Evolutionary conservation across 164 flowering plant genomes (phyloP).

Genomic region (Paratinospora sagittata): DNA sequence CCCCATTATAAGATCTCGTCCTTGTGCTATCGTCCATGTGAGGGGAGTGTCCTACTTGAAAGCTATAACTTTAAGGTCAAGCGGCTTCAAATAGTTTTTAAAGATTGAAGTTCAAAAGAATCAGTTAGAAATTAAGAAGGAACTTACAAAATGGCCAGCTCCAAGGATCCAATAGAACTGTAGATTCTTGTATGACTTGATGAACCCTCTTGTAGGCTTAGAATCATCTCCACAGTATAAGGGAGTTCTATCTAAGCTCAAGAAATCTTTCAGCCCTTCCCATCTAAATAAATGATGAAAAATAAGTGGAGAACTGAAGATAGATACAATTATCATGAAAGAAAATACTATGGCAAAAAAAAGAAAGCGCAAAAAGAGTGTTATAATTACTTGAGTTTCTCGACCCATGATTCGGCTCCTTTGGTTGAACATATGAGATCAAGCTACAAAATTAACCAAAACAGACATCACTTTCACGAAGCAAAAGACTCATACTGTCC

Average conservation of each 20-base stretch:
- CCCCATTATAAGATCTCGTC: too few species aligned
- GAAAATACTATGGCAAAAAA: constrained; percentile 7
- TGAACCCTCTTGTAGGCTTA: constrained; percentile 50
- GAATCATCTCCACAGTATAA: constrained; percentile 33
- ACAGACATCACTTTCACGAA: constrained; percentile 5
- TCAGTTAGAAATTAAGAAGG: not conserved
- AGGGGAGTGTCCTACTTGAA: too few species aligned
- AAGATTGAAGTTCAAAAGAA: too few species aligned
- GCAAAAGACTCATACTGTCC: constrained; percentile 2
- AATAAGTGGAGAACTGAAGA: too few species aligned
- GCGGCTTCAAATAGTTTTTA: too few species aligned
- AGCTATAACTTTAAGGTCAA: too few species aligned
- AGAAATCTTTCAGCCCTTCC: constrained; percentile 46
- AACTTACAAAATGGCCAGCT: constrained; percentile 86
- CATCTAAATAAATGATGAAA: constrained; percentile 32
- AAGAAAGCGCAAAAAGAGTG: not conserved
- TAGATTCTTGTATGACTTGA: constrained; percentile 56
- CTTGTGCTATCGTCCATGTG: too few species aligned
- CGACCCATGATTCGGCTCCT: constrained; percentile 29
- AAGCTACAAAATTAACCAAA: constrained; percentile 10
- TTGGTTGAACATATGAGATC: constrained; percentile 30
- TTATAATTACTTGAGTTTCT: constrained; percentile 23
- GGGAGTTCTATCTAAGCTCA: constrained; percentile 36
- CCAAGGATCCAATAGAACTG: constrained; percentile 77
- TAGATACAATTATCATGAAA: not conserved